These are phyloP conservation scores for Rubroboletus satanas DNA, from an alignment of 768 basidiomycete species.

Conservation along the genomic window DNA sequence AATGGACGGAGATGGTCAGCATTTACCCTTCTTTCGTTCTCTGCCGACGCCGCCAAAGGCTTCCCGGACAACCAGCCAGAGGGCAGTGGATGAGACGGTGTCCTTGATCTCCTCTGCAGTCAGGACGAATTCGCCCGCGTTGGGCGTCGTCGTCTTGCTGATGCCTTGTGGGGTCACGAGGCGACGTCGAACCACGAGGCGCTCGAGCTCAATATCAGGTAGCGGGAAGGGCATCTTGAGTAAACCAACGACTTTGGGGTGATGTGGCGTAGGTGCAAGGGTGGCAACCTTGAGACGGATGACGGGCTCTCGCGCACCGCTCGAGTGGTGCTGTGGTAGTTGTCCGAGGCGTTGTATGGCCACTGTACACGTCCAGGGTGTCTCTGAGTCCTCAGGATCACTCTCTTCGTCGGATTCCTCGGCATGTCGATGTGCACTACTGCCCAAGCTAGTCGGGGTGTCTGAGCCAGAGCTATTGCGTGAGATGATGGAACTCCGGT, in stretches of 20 bases:
- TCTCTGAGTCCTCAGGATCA: conserved; percentile 95
- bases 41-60: conserved; percentile 88
- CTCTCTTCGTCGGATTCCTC: conserved; percentile 72
- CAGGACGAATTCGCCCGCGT: conserved; percentile 45
- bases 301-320: conserved; percentile 7
- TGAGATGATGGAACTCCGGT: conserved; percentile 41
- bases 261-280: conserved; percentile 88
- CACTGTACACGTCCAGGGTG: conserved; percentile 91
- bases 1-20: conserved; percentile 28
- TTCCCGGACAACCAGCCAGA: conserved; percentile 92
- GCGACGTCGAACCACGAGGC: conserved; percentile 50
- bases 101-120: conserved; percentile 95
- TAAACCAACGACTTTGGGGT: conserved; percentile 90
- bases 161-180: conserved; percentile 31
- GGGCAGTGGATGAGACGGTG: conserved; percentile 76
- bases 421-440: conserved; percentile 16
- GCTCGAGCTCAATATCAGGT: conserved; percentile 74
- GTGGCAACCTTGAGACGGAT: conserved; percentile 70
- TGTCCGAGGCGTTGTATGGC: conserved; percentile 49
- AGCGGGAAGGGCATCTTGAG: conserved; percentile 89
- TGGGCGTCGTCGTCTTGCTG: conserved; percentile 21
- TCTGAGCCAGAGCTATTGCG: conserved; percentile 37
- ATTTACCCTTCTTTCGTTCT: conserved; percentile 73
- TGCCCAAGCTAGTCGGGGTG: conserved; percentile 23
- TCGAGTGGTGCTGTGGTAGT: conserved; percentile 4